A percentile compares a stretch with the other conserved stretches of the same genome.
phyloP scores from a whole-genome alignment of 2,329 filamentous ascomycete genomes.

The Sporothrix inflata region DNA sequence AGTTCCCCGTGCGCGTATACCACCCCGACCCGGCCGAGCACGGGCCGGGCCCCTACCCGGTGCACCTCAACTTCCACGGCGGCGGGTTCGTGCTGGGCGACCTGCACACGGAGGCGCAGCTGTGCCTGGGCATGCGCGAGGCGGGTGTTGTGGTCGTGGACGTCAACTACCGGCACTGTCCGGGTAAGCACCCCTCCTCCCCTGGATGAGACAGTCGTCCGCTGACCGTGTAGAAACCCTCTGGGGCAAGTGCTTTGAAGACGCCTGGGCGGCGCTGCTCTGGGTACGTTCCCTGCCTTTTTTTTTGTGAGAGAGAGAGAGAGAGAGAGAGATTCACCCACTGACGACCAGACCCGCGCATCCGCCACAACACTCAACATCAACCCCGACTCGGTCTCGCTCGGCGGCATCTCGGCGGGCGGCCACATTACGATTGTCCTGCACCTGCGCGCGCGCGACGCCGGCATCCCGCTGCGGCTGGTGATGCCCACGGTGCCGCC shows the following conservation, averaged over 20 bases:
- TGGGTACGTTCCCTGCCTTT: slow-evolving; percentile 39
- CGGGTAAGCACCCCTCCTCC: slow-evolving; percentile 37
- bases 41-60: slow-evolving; percentile 29
- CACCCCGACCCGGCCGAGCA: slow-evolving; percentile 23
- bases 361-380: slow-evolving; percentile 39
- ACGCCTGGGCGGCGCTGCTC: slow-evolving; percentile 43
- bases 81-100: slow-evolving; percentile 46
- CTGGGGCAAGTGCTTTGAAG: slow-evolving; percentile 45
- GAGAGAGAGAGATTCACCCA: no score
- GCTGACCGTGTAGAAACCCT: slow-evolving; percentile 35
- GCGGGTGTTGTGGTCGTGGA: slow-evolving; percentile 46
- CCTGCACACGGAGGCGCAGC: slow-evolving; percentile 40
- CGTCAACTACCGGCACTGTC: slow-evolving; percentile 47
- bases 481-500: slow-evolving; percentile 43
- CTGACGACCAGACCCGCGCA: slow-evolving; percentile 30
- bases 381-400: slow-evolving; percentile 42
- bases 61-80: slow-evolving; percentile 36
- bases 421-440: slow-evolving; percentile 50
- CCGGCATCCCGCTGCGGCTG: slow-evolving; percentile 42
- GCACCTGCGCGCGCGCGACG: slow-evolving; percentile 45
- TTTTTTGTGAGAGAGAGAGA: no score
- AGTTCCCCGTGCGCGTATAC: slow-evolving; percentile 30
- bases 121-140: slow-evolving; percentile 45
- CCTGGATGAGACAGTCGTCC: no score
- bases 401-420: slow-evolving; percentile 47